Conservation (phyloP, 169 alveolate species). For the Eimeria sp. region DNA sequence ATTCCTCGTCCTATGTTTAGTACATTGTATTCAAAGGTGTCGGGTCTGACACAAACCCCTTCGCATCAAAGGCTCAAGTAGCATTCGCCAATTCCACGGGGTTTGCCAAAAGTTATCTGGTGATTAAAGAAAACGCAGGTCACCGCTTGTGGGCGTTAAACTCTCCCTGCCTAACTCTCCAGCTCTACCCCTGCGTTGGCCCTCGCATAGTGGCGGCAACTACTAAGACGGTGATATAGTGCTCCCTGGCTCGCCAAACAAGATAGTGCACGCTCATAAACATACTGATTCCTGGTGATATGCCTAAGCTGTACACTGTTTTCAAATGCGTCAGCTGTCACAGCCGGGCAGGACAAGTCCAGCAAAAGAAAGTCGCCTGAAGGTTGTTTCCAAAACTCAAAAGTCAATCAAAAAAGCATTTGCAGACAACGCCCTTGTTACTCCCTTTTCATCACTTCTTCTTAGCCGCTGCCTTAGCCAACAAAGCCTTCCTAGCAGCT, state of each 20-base stretch:
- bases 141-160: no score
- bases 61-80: no score
- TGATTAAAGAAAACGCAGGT: no score
- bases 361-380: neutral
- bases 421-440: neutral
- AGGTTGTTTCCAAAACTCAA: neutral
- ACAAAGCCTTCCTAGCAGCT: slow-evolving; percentile 77
- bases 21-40: no score
- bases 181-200: no score
- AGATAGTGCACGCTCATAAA: neutral
- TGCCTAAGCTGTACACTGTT: neutral
- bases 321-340: neutral
- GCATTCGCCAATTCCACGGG: neutral
- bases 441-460: slow-evolving; percentile 22
- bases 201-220: no score
- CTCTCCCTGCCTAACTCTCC: no score
- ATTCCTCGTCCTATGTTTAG: no score
- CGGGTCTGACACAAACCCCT: no score
- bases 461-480: slow-evolving; percentile 80
- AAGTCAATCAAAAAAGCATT: neutral
- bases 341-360: slow-evolving; percentile 24
- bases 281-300: neutral
- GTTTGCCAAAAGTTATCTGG: no score
- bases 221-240: neutral
- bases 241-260: neutral